Conservation (phyloP, 306 rosid genomes). For the Vigna angularis region DNA sequence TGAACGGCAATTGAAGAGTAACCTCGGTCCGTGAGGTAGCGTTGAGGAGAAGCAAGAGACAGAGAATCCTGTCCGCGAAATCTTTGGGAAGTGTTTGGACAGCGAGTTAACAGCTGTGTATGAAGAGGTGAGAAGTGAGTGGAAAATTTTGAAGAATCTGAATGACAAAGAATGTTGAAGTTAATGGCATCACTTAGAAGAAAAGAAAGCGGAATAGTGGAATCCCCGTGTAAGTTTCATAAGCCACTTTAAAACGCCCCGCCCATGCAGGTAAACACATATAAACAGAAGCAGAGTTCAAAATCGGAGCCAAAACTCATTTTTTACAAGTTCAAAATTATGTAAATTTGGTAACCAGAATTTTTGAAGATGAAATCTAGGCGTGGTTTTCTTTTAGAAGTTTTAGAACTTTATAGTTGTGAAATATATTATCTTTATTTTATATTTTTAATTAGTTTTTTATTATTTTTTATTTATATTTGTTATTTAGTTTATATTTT, state of each 20-base stretch:
- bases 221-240: conserved; percentile 68
- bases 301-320: neutral
- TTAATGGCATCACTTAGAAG: neutral
- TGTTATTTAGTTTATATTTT: too few relatives aligned
- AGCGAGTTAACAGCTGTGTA: conserved; percentile 35
- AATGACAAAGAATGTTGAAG: conserved; percentile 47
- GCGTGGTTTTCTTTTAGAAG: too few relatives aligned
- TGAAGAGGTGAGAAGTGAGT: conserved; percentile 41
- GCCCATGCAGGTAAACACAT: conserved; percentile 65
- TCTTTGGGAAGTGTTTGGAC: conserved; percentile 5
- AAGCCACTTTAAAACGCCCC: conserved; percentile 43
- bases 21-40: neutral
- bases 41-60: neutral
- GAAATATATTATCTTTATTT: too few relatives aligned
- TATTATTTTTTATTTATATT: too few relatives aligned
- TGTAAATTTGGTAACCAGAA: too few relatives aligned
- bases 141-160: conserved; percentile 56
- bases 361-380: too few relatives aligned
- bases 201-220: conserved; percentile 46
- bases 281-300: neutral
- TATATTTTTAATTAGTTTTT: too few relatives aligned
- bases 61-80: conserved; percentile 21
- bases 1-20: neutral
- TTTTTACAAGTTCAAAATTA: too few relatives aligned
- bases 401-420: too few relatives aligned